These are phyloP conservation scores for Pisolithus albus DNA, from an alignment of 768 basidiomycete genomes.

Conservation along the genomic window DNA sequence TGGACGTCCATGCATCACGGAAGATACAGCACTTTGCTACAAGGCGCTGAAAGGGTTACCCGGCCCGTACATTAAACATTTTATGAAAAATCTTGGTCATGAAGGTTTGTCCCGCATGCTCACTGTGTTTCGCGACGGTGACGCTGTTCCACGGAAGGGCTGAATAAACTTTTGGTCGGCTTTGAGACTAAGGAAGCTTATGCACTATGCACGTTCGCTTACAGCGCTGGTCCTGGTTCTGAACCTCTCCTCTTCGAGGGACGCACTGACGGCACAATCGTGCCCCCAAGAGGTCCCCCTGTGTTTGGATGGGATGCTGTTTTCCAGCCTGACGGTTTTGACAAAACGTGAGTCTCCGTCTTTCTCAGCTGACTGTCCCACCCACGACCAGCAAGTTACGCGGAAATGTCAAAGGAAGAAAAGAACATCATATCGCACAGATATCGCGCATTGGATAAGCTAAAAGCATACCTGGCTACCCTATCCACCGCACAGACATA, in stretches of 20 bases:
- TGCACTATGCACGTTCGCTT: conserved; percentile 95
- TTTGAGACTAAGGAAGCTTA: conserved; percentile 77
- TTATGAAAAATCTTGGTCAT: conserved; percentile 76
- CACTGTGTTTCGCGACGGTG: neutral
- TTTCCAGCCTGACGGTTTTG: conserved; percentile 71
- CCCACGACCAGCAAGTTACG: conserved; percentile 36
- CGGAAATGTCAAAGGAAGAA: conserved; percentile 57
- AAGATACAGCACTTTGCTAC: conserved; percentile 94
- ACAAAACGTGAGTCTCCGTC: conserved; percentile 57
- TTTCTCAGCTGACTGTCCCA: neutral
- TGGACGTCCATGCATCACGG: conserved; percentile 60
- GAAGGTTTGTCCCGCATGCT: conserved; percentile 45
- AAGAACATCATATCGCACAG: conserved; percentile 66
- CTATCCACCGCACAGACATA: conserved; percentile 4
- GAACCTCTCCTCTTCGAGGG: conserved; percentile 86
- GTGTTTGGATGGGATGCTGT: conserved; percentile 90
- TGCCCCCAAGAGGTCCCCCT: conserved; percentile 70
- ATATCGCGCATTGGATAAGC: conserved; percentile 54
- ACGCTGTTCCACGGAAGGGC: conserved; percentile 35
- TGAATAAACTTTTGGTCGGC: conserved; percentile 74
- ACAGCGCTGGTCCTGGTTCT: conserved; percentile 73
- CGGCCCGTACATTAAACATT: conserved; percentile 96
- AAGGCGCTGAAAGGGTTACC: conserved; percentile 86
- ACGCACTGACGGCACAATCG: conserved; percentile 82
- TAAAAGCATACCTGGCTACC: conserved; percentile 36